Percentiles rank a stretch among this genome's conserved stretches.
Conservation (phyloP, 768 basidiomycete species). For the Suillus sp. region DNA sequence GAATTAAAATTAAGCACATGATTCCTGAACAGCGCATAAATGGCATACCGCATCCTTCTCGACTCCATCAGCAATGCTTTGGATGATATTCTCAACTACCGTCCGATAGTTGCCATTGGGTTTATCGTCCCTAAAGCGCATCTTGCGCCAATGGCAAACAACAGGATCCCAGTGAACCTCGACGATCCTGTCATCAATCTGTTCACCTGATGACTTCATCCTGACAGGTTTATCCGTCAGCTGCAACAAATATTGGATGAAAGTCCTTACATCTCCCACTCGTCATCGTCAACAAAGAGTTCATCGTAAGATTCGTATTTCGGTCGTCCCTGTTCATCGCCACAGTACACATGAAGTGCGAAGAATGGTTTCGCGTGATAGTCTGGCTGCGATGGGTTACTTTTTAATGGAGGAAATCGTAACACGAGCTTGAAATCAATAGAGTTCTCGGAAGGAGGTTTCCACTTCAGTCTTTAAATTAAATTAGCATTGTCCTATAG, state of each 20-base stretch:
- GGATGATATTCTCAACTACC: conserved; percentile 86
- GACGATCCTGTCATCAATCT: conserved; percentile 90
- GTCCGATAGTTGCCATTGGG: conserved; percentile 84
- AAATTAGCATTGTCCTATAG: conserved; percentile 12
- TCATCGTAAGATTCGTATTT: conserved; percentile 84
- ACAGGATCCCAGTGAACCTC: conserved; percentile 88
- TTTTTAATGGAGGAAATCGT: conserved; percentile 76
- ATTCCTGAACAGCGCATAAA: conserved; percentile 12
- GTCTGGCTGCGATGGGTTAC: conserved; percentile 65
- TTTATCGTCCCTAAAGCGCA: conserved; percentile 96
- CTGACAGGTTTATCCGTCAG: conserved; percentile 41
- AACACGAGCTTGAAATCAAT: conserved; percentile 96
- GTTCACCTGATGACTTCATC: conserved; percentile 81
- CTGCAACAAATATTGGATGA: neutral
- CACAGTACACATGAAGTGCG: conserved; percentile 79
- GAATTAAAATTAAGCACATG: conserved; percentile 23
- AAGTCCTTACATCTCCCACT: conserved; percentile 85
- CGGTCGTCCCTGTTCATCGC: conserved; percentile 55
- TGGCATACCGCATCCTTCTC: conserved; percentile 77
- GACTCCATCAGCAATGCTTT: conserved; percentile 92
- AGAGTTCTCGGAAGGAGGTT: conserved; percentile 96
- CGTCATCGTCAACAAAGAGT: conserved; percentile 82
- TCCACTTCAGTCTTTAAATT: conserved; percentile 87
- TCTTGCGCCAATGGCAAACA: conserved; percentile 77
- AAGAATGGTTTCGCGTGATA: conserved; percentile 86